A percentile compares a stretch with the other conserved stretches of the same genome.
These are phyloP conservation scores for Solanum pinnatisectum DNA, from an alignment of 257 asterid genomes.

Conservation along the genomic window DNA sequence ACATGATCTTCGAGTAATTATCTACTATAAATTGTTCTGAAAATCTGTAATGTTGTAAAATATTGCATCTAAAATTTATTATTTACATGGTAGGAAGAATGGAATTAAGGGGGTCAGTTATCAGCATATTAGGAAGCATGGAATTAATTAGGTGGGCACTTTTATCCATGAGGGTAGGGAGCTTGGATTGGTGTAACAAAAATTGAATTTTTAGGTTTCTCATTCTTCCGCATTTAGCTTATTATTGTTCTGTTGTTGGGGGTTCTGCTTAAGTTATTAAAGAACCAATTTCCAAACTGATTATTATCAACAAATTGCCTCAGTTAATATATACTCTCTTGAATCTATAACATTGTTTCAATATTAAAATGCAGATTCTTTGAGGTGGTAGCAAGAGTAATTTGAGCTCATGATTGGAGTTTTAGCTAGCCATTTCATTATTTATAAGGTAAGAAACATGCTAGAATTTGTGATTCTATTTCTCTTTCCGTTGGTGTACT, in stretches of 20 bases:
- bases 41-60: too few relatives aligned
- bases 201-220: background rate
- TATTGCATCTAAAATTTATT: too few relatives aligned
- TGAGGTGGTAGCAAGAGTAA: background rate
- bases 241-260: background rate
- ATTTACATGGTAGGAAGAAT: too few relatives aligned
- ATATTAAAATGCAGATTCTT: background rate
- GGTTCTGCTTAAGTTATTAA: background rate
- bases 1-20: too few relatives aligned
- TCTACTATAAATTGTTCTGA: too few relatives aligned
- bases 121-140: too few relatives aligned
- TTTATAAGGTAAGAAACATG: background rate
- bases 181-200: background rate
- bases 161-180: too few relatives aligned
- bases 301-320: background rate
- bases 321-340: background rate
- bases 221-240: background rate
- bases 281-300: background rate
- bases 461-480: too few relatives aligned
- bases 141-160: too few relatives aligned
- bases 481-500: too few relatives aligned
- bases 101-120: too few relatives aligned
- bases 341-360: background rate
- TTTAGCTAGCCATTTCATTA: background rate
- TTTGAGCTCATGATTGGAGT: too few relatives aligned